phyloP scores from a whole-genome alignment of 2,329 filamentous ascomycete genomes.

The Gnomoniopsis sp. region DNA sequence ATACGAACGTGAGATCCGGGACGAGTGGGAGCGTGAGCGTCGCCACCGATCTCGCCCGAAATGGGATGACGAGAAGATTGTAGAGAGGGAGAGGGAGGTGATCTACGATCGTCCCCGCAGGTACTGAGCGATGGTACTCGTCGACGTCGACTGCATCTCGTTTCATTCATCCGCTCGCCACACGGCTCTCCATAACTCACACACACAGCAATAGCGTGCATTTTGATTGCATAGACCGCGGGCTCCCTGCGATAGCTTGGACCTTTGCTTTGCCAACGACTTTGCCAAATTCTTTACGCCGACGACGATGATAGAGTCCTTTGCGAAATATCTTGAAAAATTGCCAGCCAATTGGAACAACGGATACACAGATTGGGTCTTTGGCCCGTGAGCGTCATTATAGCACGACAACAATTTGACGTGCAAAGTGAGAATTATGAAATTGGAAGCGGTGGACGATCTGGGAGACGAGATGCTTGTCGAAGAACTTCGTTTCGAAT shows the following conservation, averaged over 20 bases:
- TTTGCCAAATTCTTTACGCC: slow-evolving; percentile 8
- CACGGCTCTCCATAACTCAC: neutral
- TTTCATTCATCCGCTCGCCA: neutral
- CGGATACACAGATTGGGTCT: slow-evolving; percentile 3
- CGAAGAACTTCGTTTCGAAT: neutral
- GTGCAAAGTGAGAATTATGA: neutral
- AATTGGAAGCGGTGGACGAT: neutral
- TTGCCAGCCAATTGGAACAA: slow-evolving; percentile 2
- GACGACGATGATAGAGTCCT: slow-evolving; percentile 3
- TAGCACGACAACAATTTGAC: neutral
- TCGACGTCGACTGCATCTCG: neutral
- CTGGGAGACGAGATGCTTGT: neutral
- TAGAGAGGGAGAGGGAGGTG: slow-evolving; percentile 64
- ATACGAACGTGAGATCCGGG: slow-evolving; percentile 56
- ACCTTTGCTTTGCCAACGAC: neutral
- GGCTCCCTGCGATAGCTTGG: neutral
- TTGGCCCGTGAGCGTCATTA: neutral
- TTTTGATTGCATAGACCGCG: slow-evolving; percentile 10
- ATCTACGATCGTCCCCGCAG: slow-evolving; percentile 48
- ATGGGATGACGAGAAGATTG: slow-evolving; percentile 48
- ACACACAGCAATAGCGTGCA: neutral
- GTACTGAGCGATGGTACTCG: neutral
- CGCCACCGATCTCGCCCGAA: slow-evolving; percentile 29
- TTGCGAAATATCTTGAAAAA: neutral
- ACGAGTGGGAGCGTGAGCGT: slow-evolving; percentile 43